Evolutionary conservation across 148 eudicot genomes (phyloP).

Genomic region (Vaccinium darrowii): DNA sequence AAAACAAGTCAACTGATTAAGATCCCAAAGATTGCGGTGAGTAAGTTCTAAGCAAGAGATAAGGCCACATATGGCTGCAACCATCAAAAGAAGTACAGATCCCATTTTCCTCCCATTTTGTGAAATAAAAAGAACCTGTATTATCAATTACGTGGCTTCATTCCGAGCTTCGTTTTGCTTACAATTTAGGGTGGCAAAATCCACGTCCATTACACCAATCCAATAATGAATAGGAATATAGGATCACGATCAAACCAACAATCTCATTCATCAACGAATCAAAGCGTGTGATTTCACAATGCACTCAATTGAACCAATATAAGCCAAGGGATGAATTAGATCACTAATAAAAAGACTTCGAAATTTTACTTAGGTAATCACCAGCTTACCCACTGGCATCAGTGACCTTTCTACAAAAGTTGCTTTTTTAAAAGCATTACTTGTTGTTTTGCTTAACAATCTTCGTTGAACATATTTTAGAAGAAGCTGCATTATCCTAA

Average conservation of each 20-base stretch:
- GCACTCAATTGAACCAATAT: not conserved
- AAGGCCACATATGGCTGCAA: not conserved
- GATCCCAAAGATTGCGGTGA: not conserved
- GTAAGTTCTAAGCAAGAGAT: too few relatives aligned
- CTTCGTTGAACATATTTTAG: too few relatives aligned
- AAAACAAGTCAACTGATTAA: not conserved
- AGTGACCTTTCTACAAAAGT: too few relatives aligned
- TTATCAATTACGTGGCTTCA: too few relatives aligned
- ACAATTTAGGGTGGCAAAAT: not conserved
- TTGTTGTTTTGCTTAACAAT: too few relatives aligned
- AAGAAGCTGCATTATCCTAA: too few relatives aligned
- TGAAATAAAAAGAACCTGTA: not conserved
- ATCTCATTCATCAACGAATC: not conserved
- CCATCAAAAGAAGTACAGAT: not conserved
- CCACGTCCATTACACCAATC: not conserved
- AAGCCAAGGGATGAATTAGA: not conserved
- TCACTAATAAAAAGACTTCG: not conserved
- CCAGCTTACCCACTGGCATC: too few relatives aligned
- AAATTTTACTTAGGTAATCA: too few relatives aligned
- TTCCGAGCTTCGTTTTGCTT: not conserved
- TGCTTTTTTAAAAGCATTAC: too few relatives aligned
- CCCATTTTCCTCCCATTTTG: not conserved
- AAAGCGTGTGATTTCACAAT: not conserved
- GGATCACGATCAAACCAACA: not conserved
- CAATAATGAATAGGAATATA: not conserved